Base-by-base conservation (phyloP, 2,329 filamentous ascomycete genomes). In the Monosporascus sp. region DNA sequence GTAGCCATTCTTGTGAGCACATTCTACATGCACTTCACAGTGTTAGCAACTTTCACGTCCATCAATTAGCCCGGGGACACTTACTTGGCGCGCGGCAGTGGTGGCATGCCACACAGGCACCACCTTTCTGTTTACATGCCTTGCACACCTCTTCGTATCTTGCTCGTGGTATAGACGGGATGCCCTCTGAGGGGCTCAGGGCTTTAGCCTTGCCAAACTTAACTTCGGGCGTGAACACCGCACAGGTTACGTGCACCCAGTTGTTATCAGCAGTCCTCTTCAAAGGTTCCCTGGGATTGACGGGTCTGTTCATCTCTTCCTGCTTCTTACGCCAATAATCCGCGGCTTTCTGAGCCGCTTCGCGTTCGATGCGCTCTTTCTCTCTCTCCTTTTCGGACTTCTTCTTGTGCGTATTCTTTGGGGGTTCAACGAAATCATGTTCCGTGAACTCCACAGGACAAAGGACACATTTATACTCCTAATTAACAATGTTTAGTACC, bases 241-340 rank as follows among this genome's bases (percentile, higher is more conserved):
- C 92, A 66, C 94, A 99, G 38, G 88, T 86, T 27, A 97, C 90
- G 68, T 99, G 94, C 17, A 97, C 90, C 94, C 94, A 99, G 65
- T 97, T 97, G 72, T 97, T 97, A 67, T 95, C 91, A 4, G 88
- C 89, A 0, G 94, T 99, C 48, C 90, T 84, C 73, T 99, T 99
- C 57, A 99, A 76, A 3, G 94, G 88, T 68, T 97, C 94, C 47
- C 94, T 84, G 25, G 94, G 94, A 58, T 90, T 83, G 37, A 87
- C 72, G 1, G 94, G 93, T 47, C 92, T 88, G 60, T 91, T 90
- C 62, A 87, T 83, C 55, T 93, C 88, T 65, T 90, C 83, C 70
- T 99, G 93, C 65, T 84, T 86, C 67, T 88, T 88, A 41, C 84
- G 83, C 69, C 96, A 96, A 52, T 85, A 85, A n/a, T 93, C 87